Evolutionary conservation across 1,284 basidiomycete species (phyloP), one percentile per base, ranked within the genome.

Genomic region (Leucoagaricus sp.): DNA sequence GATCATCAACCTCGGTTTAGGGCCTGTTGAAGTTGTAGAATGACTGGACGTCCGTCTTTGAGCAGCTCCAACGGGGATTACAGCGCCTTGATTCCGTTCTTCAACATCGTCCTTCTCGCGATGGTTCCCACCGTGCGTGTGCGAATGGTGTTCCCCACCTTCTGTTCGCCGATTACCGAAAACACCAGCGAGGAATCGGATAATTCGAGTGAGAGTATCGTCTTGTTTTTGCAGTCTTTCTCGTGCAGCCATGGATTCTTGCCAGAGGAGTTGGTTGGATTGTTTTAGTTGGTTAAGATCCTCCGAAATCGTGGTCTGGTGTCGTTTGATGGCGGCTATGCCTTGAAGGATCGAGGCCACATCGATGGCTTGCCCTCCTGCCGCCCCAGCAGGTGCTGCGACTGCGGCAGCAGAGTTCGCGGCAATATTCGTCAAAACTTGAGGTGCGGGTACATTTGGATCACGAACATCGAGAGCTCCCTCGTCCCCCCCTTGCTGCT

Each of bases 121-220:
- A 9, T 40, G 33, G n/a, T 50, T 10, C 15, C 36, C 40, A 5
- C 6, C 25, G 25, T 45, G 23, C n/a, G n/a, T n/a, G n/a, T n/a
- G n/a, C n/a, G n/a, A n/a, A n/a, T n/a, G n/a, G n/a, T n/a, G n/a
- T n/a, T n/a, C n/a, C n/a, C 12, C 60, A 47, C n/a, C 9, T 3
- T 53, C 57, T 5, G 53, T 54, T 29, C 61, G 13, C 15, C 49
- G 13, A 44, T 78, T 80, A 2, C 94, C 94, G 74, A 98, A 98
- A 1, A 98, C 89, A 26, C 94, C 88, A 17, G 94, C 95, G 49
- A 99, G 75, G 74, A 99, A 98, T 59, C 94, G 90, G 60, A 99
- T 81, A 61, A 99, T 98, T 57, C 93, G 82, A 68, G 97, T 95
- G 68, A 98, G 95, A n/a, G 94, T 98, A 70, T 98, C 96, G 66